Percentiles rank a stretch among this genome's conserved stretches.
Conservation (phyloP, 305 asterid species). For the Fraxinus nigra region DNA sequence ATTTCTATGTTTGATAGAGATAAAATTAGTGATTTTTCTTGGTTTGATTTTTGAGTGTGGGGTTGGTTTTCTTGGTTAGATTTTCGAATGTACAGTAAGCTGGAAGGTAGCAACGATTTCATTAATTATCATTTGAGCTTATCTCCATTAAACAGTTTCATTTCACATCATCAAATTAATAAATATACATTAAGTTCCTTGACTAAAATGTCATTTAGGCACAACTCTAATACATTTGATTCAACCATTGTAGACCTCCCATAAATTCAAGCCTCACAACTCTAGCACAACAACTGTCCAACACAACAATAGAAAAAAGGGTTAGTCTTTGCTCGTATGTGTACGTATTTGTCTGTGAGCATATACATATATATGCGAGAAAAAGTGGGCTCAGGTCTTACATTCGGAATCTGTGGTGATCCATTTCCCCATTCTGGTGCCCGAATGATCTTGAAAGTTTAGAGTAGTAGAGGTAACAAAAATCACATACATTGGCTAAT, state of each 20-base stretch:
- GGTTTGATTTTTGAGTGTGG: too few species aligned
- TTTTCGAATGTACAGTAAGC: too few species aligned
- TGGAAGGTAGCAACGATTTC: too few species aligned
- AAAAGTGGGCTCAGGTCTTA: not conserved
- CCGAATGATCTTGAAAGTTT: conserved; percentile 28
- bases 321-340: not conserved
- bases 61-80: too few species aligned
- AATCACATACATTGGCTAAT: conserved; percentile 16
- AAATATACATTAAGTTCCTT: not conserved
- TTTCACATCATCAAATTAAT: conserved; percentile 1
- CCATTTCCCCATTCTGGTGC: conserved; percentile 55
- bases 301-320: not conserved
- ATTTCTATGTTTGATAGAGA: too few species aligned
- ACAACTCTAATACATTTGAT: not conserved
- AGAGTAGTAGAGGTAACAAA: conserved; percentile 43
- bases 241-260: not conserved
- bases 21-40: too few species aligned
- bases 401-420: conserved; percentile 83
- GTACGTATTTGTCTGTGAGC: not conserved
- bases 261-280: conserved; percentile 28
- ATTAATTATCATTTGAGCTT: too few species aligned
- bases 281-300: conserved; percentile 51
- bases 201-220: not conserved
- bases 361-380: not conserved
- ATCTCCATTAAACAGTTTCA: not conserved